phyloP scores from a whole-genome alignment of 768 basidiomycete species.

The Hypsizygus marmoreus region DNA sequence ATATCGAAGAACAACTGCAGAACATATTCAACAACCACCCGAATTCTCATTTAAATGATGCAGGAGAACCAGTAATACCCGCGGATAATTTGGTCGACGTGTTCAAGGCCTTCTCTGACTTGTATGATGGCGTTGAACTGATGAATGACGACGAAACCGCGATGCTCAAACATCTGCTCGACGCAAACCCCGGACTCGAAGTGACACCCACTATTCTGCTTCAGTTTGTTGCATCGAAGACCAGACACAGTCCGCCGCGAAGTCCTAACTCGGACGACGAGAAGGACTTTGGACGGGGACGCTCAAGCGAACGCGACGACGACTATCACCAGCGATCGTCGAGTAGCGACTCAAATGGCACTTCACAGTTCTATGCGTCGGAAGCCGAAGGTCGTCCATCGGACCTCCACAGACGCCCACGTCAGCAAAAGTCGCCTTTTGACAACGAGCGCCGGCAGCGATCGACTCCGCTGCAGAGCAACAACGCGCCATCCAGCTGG shows the following conservation, averaged over 20 bases:
- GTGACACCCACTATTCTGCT: slow-evolving; percentile 71
- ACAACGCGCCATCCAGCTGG: slow-evolving; percentile 76
- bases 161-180: slow-evolving; percentile 59
- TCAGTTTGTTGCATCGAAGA: slow-evolving; percentile 63
- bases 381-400: slow-evolving; percentile 55
- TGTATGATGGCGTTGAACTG: slow-evolving; percentile 63
- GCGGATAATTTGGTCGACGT: slow-evolving; percentile 73
- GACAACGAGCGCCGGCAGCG: slow-evolving; percentile 73
- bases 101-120: slow-evolving; percentile 60
- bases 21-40: slow-evolving; percentile 70
- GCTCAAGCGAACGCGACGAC: slow-evolving; percentile 32
- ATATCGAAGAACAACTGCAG: slow-evolving; percentile 70
- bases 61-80: slow-evolving; percentile 66
- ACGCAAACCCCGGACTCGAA: slow-evolving; percentile 60
- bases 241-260: slow-evolving; percentile 45
- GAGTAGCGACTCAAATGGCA: slow-evolving; percentile 54
- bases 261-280: slow-evolving; percentile 40
- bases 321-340: slow-evolving; percentile 46
- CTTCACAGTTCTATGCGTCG: slow-evolving; percentile 36
- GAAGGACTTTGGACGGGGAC: slow-evolving; percentile 38
- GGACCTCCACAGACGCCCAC: slow-evolving; percentile 56
- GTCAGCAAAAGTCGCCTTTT: slow-evolving; percentile 62
- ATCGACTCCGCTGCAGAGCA: slow-evolving; percentile 61
- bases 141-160: slow-evolving; percentile 63
- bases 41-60: slow-evolving; percentile 55